phyloP scores from a whole-genome alignment of 2,329 filamentous ascomycete genomes.

The Claviceps humidiphila region DNA sequence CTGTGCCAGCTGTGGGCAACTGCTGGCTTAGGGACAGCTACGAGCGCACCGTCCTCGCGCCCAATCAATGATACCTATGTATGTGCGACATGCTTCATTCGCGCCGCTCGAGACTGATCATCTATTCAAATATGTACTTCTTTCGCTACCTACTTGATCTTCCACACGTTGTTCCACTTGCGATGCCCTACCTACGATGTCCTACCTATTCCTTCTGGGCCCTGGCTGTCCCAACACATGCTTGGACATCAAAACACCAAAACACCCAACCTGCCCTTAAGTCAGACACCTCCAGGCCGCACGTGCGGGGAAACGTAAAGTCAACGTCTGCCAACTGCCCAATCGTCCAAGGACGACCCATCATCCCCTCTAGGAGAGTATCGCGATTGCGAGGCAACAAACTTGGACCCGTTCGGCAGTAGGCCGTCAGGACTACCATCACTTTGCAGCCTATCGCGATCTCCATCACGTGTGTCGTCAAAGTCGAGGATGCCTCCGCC shows the following conservation, averaged over 20 bases:
- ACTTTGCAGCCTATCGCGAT: constrained; percentile 15
- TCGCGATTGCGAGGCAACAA: constrained; percentile 18
- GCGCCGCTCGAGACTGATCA: too few relatives aligned
- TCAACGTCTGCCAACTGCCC: constrained; percentile 10
- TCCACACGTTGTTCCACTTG: too few relatives aligned
- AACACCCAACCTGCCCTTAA: not conserved
- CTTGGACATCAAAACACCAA: not conserved
- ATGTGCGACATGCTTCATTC: too few relatives aligned
- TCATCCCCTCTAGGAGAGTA: constrained; percentile 29
- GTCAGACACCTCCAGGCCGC: constrained; percentile 4
- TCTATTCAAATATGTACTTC: too few relatives aligned
- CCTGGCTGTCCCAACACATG: not conserved
- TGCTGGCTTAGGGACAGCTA: not conserved
- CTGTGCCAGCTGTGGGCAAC: not conserved
- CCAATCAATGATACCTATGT: too few relatives aligned
- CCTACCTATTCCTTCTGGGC: too few relatives aligned
- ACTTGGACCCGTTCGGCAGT: constrained; percentile 17
- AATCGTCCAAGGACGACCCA: constrained; percentile 20
- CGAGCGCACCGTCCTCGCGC: not conserved
- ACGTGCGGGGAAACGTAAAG: constrained; percentile 9
- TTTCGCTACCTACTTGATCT: too few relatives aligned
- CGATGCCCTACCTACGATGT: too few relatives aligned
- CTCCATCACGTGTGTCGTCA: constrained; percentile 23
- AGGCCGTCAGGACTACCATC: constrained; percentile 26
- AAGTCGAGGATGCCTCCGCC: constrained; percentile 29